Conservation (phyloP, 208 protist species). For the Polymyxa betae region DNA sequence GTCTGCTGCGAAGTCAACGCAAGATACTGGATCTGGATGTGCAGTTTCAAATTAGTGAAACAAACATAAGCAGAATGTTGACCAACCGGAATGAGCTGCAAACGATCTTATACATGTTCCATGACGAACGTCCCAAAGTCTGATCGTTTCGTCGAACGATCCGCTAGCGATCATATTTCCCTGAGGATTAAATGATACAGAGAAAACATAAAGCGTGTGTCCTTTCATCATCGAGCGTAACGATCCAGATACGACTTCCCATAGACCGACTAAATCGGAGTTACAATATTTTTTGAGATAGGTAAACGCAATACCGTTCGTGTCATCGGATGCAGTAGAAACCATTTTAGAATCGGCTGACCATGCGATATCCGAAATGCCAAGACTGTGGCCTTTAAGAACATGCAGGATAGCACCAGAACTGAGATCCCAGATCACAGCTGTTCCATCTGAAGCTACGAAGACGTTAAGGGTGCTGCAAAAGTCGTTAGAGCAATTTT, state of each 20-base stretch:
- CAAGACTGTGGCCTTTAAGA: constrained; percentile 13
- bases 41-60: neutral
- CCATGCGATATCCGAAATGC: constrained; percentile 8
- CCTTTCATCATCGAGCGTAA: neutral
- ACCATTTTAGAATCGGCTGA: constrained; percentile 16
- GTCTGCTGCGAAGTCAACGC: constrained; percentile 17
- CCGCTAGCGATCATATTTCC: constrained; percentile 33
- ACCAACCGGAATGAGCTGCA: constrained; percentile 20
- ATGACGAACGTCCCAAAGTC: constrained; percentile 40
- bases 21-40: constrained; percentile 17
- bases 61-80: too few relatives aligned
- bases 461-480: neutral
- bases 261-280: neutral
- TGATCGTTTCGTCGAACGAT: constrained; percentile 27
- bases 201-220: constrained; percentile 1
- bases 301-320: neutral
- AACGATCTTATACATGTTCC: constrained; percentile 16
- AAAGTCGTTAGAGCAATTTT: neutral
- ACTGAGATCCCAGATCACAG: neutral
- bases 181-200: constrained; percentile 23
- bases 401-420: neutral
- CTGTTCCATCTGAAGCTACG: neutral
- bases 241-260: neutral
- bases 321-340: neutral
- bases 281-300: neutral